Conservation (phyloP, 2,329 filamentous ascomycete genomes). For the Phaeosphaeria sp. region DNA sequence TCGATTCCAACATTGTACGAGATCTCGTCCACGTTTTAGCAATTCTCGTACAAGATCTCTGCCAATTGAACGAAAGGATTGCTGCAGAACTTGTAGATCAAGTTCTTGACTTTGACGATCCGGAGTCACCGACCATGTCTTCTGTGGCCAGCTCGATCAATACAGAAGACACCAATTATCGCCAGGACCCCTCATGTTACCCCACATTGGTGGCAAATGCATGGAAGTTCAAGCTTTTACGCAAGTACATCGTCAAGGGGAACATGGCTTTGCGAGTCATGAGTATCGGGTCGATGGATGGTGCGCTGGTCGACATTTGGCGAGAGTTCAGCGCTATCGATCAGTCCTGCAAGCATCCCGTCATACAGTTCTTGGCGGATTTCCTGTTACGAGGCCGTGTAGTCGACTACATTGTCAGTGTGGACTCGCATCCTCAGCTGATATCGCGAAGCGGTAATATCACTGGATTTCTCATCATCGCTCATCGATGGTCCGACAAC, state of each 20-base stretch:
- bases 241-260: constrained; percentile 77
- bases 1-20: constrained; percentile 31
- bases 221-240: constrained; percentile 74
- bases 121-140: constrained; percentile 28
- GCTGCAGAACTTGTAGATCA: constrained; percentile 33
- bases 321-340: constrained; percentile 55
- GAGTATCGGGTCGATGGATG: constrained; percentile 77
- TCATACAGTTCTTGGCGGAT: constrained; percentile 71
- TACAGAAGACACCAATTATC: constrained; percentile 19
- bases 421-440: constrained; percentile 90
- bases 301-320: constrained; percentile 70
- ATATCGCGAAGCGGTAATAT: constrained; percentile 83
- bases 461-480: constrained; percentile 84
- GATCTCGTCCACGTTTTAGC: constrained; percentile 34
- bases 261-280: constrained; percentile 90
- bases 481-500: constrained; percentile 70
- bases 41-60: constrained; percentile 30
- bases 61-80: constrained; percentile 31
- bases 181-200: constrained; percentile 42
- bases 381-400: constrained; percentile 74
- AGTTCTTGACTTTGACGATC: constrained; percentile 30
- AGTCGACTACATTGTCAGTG: constrained; percentile 85
- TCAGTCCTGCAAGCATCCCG: constrained; percentile 50
- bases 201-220: constrained; percentile 63
- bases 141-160: constrained; percentile 8